Conservation (phyloP, 495 filamentous ascomycete genomes). For the Penicillium coprophilum region DNA sequence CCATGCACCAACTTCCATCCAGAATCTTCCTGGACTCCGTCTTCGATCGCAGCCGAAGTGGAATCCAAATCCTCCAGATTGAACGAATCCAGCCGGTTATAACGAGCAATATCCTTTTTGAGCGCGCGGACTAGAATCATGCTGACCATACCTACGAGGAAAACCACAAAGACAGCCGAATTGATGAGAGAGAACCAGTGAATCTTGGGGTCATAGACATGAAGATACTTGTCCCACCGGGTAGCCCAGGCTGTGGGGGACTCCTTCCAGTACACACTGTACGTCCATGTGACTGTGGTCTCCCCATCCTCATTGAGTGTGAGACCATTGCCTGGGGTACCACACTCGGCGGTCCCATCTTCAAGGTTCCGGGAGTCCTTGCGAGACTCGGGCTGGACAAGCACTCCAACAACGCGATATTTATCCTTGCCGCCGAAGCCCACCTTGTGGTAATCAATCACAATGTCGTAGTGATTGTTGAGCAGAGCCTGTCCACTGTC, state of each 20-base stretch:
- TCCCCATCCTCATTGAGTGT: constrained; percentile 63
- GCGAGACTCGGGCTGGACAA: constrained; percentile 76
- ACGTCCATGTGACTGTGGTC: constrained; percentile 80
- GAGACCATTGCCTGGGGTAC: constrained; percentile 49
- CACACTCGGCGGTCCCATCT: constrained; percentile 62
- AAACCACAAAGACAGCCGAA: constrained; percentile 87
- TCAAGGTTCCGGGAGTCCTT: constrained; percentile 55
- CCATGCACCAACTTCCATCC: constrained; percentile 99
- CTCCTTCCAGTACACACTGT: constrained; percentile 81
- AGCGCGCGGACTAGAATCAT: constrained; percentile 85
- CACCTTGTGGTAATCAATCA: constrained; percentile 88
- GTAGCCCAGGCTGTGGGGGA: constrained; percentile 89
- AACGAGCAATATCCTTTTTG: constrained; percentile 90
- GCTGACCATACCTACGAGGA: constrained; percentile 85
- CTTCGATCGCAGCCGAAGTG: constrained; percentile 70
- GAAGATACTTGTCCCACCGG: constrained; percentile 95
- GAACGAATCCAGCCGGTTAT: constrained; percentile 87
- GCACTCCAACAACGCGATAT: constrained; percentile 85
- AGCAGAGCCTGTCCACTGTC: constrained; percentile 58
- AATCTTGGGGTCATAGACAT: constrained; percentile 93
- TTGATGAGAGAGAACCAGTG: constrained; percentile 98
- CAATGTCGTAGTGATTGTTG: constrained; percentile 93
- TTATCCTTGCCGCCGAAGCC: constrained; percentile 54
- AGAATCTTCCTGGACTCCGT: constrained; percentile 94
- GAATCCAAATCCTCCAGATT: constrained; percentile 80